Conservation (phyloP, 148 eudicot genomes). For the Vaccinium vitisidaea region DNA sequence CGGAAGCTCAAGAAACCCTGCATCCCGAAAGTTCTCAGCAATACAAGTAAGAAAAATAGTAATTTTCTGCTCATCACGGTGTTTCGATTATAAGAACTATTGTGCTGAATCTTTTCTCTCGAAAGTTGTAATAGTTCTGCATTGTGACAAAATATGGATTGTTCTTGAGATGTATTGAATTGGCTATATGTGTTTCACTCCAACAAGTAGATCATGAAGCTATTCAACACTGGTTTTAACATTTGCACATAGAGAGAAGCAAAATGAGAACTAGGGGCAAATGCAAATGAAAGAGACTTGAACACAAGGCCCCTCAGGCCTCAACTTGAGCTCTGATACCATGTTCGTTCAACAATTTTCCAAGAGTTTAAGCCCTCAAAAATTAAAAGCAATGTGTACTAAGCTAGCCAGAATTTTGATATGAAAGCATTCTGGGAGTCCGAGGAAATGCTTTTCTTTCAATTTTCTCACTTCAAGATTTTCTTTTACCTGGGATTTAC, state of each 20-base stretch:
- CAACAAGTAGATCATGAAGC: background rate
- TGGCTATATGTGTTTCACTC: background rate
- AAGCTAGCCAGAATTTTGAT: background rate
- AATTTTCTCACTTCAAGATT: too few relatives aligned
- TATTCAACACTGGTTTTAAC: background rate
- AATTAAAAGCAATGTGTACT: too few relatives aligned
- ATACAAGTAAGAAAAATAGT: slow-evolving; percentile 40
- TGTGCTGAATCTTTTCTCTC: slow-evolving; percentile 22
- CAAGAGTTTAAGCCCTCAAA: too few relatives aligned
- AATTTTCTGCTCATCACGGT: background rate
- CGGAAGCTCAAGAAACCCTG: slow-evolving; percentile 43
- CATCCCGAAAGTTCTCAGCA: slow-evolving; percentile 43
- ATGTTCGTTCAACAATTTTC: too few relatives aligned
- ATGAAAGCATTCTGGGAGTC: background rate
- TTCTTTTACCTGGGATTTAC: too few relatives aligned
- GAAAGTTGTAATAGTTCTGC: background rate
- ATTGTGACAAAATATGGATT: background rate
- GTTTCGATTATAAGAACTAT: slow-evolving; percentile 41
- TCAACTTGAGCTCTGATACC: too few relatives aligned
- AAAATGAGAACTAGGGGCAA: too few relatives aligned
- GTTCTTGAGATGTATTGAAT: background rate
- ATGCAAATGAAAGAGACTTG: too few relatives aligned
- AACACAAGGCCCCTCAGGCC: too few relatives aligned
- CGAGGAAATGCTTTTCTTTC: too few relatives aligned
- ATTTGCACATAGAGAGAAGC: too few relatives aligned